phyloP scores from a whole-genome alignment of 306 rosid species.

The Comarum palustre region DNA sequence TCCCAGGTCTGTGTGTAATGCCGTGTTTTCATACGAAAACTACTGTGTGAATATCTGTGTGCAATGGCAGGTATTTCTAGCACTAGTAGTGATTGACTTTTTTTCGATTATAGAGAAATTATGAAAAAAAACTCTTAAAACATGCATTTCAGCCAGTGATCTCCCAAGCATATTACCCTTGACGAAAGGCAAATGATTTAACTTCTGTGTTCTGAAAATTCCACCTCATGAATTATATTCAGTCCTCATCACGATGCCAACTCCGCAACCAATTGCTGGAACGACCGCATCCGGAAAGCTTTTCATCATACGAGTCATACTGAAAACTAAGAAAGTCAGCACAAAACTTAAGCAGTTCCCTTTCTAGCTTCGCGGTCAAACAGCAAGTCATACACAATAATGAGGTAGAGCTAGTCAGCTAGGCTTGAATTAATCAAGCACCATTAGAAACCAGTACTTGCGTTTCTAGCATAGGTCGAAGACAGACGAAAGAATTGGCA shows the following conservation, averaged over 20 bases:
- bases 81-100: too few relatives aligned
- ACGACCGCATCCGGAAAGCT: slow-evolving; percentile 17
- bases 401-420: neutral
- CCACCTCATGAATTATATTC: neutral
- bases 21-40: too few relatives aligned
- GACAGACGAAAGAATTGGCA: too few relatives aligned
- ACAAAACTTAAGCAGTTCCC: slow-evolving; percentile 18
- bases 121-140: too few relatives aligned
- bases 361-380: slow-evolving; percentile 43
- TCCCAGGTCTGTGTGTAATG: too few relatives aligned
- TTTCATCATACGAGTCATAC: slow-evolving; percentile 9
- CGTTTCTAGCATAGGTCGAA: neutral
- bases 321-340: slow-evolving; percentile 23
- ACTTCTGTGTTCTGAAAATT: neutral
- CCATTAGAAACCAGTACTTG: neutral
- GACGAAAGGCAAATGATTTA: neutral
- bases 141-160: too few relatives aligned
- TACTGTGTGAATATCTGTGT: too few relatives aligned
- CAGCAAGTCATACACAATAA: slow-evolving; percentile 34
- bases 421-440: neutral
- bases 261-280: neutral
- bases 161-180: neutral
- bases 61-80: too few relatives aligned
- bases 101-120: too few relatives aligned
- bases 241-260: neutral